Evolutionary conservation across 2,329 filamentous ascomycete genomes (phyloP), one percentile per base, ranked within the genome.

Genomic region (Cladosporium halotolerans): DNA sequence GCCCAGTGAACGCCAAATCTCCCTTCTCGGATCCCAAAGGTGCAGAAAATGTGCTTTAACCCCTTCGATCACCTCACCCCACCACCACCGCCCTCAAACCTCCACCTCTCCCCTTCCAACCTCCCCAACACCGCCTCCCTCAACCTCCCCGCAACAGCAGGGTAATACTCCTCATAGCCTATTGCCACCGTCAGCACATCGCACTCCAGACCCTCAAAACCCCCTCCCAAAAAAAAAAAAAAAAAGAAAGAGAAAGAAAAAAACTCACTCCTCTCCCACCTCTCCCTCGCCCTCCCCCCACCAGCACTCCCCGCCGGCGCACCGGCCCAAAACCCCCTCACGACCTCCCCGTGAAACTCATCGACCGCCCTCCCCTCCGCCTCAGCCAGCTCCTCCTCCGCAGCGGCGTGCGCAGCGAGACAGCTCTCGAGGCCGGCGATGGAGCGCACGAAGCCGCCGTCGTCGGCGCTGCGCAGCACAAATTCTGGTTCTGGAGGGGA

Each of bases 401-500:
- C 50, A 32, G 45, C 42, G 19, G 41, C 16, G 18, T 53, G 38
- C 18, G 34, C 50, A 13, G 18, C 23, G 33, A 53, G 34, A 33
- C 50, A 46, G 36, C 10, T 23, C n/a, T 45, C 44, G 14, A 45
- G 41, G 16, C 33, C 50, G 4, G 33, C 38, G 11, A 45, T 42
- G 6, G 40, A 28, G 14, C 39, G 13, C 42, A 53, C 19, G 18
- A 45, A 46, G 7, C 34, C n/a, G 13, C 50, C 43, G 14, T 42
- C 50, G 23, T 28, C 23, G 23, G 23, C n/a, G 34, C 39, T 53
- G 34, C 50, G 43, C 13, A 45, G 44, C 14, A 53, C 50, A 9
- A 53, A 53, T 10, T 53, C 50, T 14, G 43, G 19, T 11, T 53
- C 50, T n/a, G n/a, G n/a, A n/a, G n/a, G n/a, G n/a, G n/a, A n/a